Base-by-base conservation (phyloP, 2,329 filamentous ascomycete genomes). In the Aspergillus sp. region DNA sequence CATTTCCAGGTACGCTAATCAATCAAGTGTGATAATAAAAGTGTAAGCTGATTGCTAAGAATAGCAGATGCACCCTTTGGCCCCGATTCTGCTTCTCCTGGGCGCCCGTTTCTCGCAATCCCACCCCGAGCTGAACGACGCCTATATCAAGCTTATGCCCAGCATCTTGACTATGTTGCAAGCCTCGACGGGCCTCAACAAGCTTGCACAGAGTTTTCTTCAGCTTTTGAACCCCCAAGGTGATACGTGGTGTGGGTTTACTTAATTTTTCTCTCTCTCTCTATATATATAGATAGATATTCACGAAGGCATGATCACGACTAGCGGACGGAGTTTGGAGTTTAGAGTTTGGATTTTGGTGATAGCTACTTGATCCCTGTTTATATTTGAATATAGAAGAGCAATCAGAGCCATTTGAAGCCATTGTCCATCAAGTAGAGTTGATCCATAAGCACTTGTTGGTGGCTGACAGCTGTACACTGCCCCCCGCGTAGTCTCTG, bases 1-100 rank as follows among this genome's bases (percentile, higher is more conserved):
- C 41, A 44, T 12, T 63, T 62, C 31, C 59, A 59, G 52, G 62
- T 62, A 35, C 4, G 23, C 45, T 17, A 17, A 6, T 19, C 31
- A 17, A 6, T 19, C 15, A 7, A 12, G 2, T 19, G 15, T 35
- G 11, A 21, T 17, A 21, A 21, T 17, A 3, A 23, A 19, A 19
- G 11, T 44, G n/a, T 21, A 44, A 44, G 41, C 31, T 49, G 5
- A 49, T 21, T 21, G 12, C 25, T 27, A 27, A 27, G 25, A 27
- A 6, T 3, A 37, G 2, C 17, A 49, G 46, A 21, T 49, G 5
- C 56, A 58, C 19, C 56, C 56, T 19, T 31, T 58, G 8, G 54
- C 37, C 7, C 45, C 51, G 1, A 58, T 58, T 14, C 51, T 44
- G 3, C 44, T 58, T 9, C 19, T 35, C 9, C 31, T 49, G n/a